A percentile compares a stretch with the other conserved stretches of the same genome.
Evolutionary conservation across 768 basidiomycete genomes (phyloP).

Genomic region (Termitomyces sp.): DNA sequence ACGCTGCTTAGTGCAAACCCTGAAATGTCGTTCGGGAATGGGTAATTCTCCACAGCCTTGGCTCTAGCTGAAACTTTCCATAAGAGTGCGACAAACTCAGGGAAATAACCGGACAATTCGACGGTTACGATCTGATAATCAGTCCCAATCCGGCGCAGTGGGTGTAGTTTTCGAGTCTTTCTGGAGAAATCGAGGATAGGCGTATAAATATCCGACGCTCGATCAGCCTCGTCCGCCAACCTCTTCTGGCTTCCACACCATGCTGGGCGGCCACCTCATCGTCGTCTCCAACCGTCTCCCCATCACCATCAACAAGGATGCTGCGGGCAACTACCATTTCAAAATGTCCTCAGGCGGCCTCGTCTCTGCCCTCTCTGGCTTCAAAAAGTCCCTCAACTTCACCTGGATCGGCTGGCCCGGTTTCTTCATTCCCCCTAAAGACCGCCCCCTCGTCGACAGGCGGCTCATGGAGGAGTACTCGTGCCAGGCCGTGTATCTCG

Average conservation of each 20-base stretch:
- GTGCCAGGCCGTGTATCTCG: slow-evolving; percentile 96
- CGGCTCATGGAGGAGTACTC: slow-evolving; percentile 93
- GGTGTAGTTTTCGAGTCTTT: slow-evolving; percentile 23
- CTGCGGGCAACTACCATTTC: slow-evolving; percentile 90
- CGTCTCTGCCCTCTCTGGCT: slow-evolving; percentile 93
- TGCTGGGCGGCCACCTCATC: slow-evolving; percentile 73
- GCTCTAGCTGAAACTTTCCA: background rate
- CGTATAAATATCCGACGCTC: too few species aligned
- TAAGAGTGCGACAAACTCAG: background rate
- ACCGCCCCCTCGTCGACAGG: slow-evolving; percentile 87
- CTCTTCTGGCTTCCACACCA: slow-evolving; percentile 29
- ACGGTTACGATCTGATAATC: slow-evolving; percentile 24
- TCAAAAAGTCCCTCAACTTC: slow-evolving; percentile 97
- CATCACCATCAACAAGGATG: slow-evolving; percentile 93
- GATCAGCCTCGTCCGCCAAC: too few species aligned
- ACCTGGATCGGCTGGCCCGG: slow-evolving; percentile 98
- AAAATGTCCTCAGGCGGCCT: slow-evolving; percentile 99
- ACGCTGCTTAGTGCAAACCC: too few species aligned
- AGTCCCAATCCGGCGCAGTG: slow-evolving; percentile 28
- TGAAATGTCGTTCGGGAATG: background rate
- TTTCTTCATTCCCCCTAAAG: slow-evolving; percentile 89
- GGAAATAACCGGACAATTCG: slow-evolving; percentile 11
- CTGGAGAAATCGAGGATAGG: too few species aligned
- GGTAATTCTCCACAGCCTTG: background rate
- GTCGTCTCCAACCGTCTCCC: slow-evolving; percentile 96